phyloP scores from a whole-genome alignment of 768 basidiomycete genomes.

The Dentipellis fragilis region DNA sequence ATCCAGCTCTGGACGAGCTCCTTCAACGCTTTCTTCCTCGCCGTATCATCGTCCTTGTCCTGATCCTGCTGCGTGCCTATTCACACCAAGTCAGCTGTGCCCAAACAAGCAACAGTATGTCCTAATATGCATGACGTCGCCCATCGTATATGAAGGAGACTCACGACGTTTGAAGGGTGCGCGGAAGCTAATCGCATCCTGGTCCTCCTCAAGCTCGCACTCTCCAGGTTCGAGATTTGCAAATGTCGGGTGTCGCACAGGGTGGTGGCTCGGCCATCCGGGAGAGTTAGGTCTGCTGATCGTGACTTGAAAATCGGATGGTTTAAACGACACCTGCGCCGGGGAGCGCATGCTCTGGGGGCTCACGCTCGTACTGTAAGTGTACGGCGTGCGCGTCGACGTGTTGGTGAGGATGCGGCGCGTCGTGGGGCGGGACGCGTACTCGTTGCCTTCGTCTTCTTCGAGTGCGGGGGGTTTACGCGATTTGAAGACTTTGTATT shows the following conservation, averaged over 20 bases:
- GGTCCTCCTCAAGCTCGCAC: background rate
- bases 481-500: background rate
- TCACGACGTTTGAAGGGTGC: background rate
- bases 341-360: background rate
- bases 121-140: no score
- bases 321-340: background rate
- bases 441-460: background rate
- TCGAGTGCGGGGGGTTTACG: background rate
- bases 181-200: background rate
- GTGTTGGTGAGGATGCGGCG: background rate
- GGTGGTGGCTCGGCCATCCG: background rate
- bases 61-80: constrained; percentile 40
- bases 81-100: background rate
- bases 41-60: constrained; percentile 35
- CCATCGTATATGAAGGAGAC: background rate
- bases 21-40: constrained; percentile 33
- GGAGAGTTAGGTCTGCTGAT: background rate
- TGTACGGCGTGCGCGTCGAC: background rate
- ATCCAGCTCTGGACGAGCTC: constrained; percentile 20
- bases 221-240: background rate
- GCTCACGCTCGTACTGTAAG: background rate
- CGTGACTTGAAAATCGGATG: background rate
- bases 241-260: background rate
- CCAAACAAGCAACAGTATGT: no score
- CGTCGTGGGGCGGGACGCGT: background rate